Evolutionary conservation across 305 asterid genomes (phyloP), one percentile per base, ranked within the genome.

Genomic region (Rubia tinctorum): DNA sequence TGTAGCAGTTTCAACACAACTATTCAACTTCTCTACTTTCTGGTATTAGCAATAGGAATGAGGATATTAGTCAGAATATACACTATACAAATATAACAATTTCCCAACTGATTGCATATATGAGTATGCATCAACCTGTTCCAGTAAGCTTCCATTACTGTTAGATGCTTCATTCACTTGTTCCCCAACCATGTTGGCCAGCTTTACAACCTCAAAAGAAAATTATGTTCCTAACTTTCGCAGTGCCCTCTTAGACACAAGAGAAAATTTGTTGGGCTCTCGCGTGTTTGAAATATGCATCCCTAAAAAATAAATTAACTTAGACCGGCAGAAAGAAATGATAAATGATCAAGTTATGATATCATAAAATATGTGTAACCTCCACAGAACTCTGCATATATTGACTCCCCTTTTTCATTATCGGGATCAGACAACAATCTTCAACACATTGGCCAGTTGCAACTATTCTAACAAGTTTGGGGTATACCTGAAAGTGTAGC

Each of bases 381-480:
- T 72, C 99, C 98, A 73, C 99, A 95, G 39, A 95, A 97, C 84
- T 95, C 99, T 17, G 95, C 85, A 76, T 98, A 95, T 74, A 89
- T 83, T 34, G 90, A 85, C 77, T 73, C 73, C 99, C 99, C 90
- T 68, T 88, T 92, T 71, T 84, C 89, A 82, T 82, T 95, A 62
- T 86, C 91, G 61, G 99, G 98, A 79, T 90, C 83, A 43, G 91
- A 83, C 75, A 95, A 90, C 71, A 78, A 81, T 92, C 98, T 68
- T 90, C 99, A 81, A 95, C 98, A 53, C 86, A 89, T 71, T 79
- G 91, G 71, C 99, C 99, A 74, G 92, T 87, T 67, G 99, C 78
- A 74, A 95, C 99, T 76, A 95, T 88, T 78, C 98, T 86, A 73
- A 95, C 99, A 71, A 98, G 99, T 68, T 95, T 97, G 37, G 99